phyloP scores from a whole-genome alignment of 208 protist species.

The Borovskyia barvae region DNA sequence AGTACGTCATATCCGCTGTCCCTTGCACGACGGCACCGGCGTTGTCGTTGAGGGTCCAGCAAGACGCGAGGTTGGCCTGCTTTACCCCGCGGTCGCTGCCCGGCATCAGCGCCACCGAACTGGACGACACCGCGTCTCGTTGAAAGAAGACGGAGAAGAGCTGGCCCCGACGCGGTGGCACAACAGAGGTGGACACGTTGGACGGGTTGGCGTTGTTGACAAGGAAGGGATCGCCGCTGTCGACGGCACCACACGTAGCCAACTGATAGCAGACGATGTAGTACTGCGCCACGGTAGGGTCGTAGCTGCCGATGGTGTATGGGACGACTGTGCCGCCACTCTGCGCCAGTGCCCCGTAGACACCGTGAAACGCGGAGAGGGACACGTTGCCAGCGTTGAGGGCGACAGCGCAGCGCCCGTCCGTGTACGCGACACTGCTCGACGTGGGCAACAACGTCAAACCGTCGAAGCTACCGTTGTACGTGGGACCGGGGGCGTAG shows the following conservation, averaged over 20 bases:
- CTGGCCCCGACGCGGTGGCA: slow-evolving; percentile 67
- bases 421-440: slow-evolving; percentile 36
- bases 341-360: slow-evolving; percentile 33
- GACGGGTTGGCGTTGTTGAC: slow-evolving; percentile 66
- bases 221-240: slow-evolving; percentile 45
- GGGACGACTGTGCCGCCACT: slow-evolving; percentile 15
- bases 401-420: slow-evolving; percentile 62
- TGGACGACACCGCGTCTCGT: slow-evolving; percentile 38
- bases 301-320: slow-evolving; percentile 66
- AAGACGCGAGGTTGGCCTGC: slow-evolving; percentile 50
- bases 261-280: slow-evolving; percentile 75
- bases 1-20: slow-evolving; percentile 44
- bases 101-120: slow-evolving; percentile 45
- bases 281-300: slow-evolving; percentile 37
- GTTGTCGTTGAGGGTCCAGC: slow-evolving; percentile 56
- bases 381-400: slow-evolving; percentile 23
- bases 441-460: slow-evolving; percentile 36
- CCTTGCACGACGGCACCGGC: slow-evolving; percentile 51
- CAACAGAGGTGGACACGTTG: slow-evolving; percentile 24
- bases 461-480: slow-evolving; percentile 71
- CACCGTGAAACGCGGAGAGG: slow-evolving; percentile 23
- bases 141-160: slow-evolving; percentile 60
- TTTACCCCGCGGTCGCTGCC: slow-evolving; percentile 55
- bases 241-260: slow-evolving; percentile 61
- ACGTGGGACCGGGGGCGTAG: slow-evolving; percentile 49